Base-by-base conservation (phyloP, 2,329 filamentous ascomycete genomes). In the Sclerotinia sclerotiorum region DNA sequence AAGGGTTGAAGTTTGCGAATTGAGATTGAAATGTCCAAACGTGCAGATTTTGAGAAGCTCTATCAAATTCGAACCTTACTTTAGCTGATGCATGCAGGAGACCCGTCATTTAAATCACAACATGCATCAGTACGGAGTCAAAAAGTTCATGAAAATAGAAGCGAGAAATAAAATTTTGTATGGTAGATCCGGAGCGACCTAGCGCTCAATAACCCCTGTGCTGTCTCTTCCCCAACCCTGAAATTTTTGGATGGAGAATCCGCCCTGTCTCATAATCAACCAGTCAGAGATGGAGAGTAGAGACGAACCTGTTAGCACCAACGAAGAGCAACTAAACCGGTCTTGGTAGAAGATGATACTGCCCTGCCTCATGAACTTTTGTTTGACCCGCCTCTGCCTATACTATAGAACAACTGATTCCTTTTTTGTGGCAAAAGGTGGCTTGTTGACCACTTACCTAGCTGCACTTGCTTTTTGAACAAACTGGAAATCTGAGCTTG, bases 1-100 rank as follows among this genome's bases (percentile, higher is more conserved):
- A 62, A 51, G 2, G n/a, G 60, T 39, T 62, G 60, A 62, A 27
- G 60, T 62, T 62, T 51, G 60, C 60, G 46, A 62, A 27, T 27
- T 27, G 27, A 27, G 10, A 4, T 42, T 13, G 27, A 24, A 62
- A 13, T 10, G 32, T 62, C 46, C 46, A 51, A 62, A 62, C 60
- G 46, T 35, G 60, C 46, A 51, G 17, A 42, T 51, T 51, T 39
- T n/a, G 32, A 39, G 29, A 13, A 51, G 39, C 27, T 42, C 27
- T 42, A 15, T n/a, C 19, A n/a, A 19, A n/a, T 35, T 35, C 21
- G 27, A 35, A 49, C 32, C 29, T 24, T n/a, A 32, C 27, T 24
- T 44, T 27, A 61, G 29, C 57, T 27, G 46, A 32, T 32, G 11
- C 21, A 62, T 62, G 44, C 44, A 62, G 15, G 29, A 62, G 42